Percentiles rank a stretch among this genome's conserved stretches.
These are phyloP conservation scores for Microthlaspi erraticum DNA, from an alignment of 345 rosid species.

Conservation along the genomic window DNA sequence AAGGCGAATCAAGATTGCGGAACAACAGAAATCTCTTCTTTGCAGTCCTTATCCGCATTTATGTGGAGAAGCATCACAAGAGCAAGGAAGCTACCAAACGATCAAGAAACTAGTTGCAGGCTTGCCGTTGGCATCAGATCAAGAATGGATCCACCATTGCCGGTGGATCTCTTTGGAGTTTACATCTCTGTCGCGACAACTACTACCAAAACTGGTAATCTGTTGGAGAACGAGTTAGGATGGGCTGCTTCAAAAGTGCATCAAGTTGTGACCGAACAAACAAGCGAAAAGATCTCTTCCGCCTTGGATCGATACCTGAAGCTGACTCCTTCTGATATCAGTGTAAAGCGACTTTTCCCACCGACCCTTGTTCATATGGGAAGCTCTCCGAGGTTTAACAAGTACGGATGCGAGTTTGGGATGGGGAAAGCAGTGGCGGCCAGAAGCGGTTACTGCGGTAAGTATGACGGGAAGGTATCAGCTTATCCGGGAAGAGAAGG, in stretches of 20 bases:
- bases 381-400: slow-evolving; percentile 82
- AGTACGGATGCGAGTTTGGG: slow-evolving; percentile 74
- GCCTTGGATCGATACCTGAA: slow-evolving; percentile 44
- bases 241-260: slow-evolving; percentile 73
- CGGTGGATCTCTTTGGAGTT: slow-evolving; percentile 61
- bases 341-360: slow-evolving; percentile 23
- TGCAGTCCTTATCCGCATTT: slow-evolving; percentile 62
- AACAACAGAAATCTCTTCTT: slow-evolving; percentile 63
- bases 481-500: slow-evolving; percentile 72
- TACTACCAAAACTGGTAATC: slow-evolving; percentile 44
- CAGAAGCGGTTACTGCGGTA: slow-evolving; percentile 69
- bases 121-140: slow-evolving; percentile 53
- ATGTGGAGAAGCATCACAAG: slow-evolving; percentile 67
- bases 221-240: slow-evolving; percentile 57
- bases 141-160: slow-evolving; percentile 59
- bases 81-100: slow-evolving; percentile 46
- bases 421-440: slow-evolving; percentile 71
- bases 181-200: slow-evolving; percentile 44
- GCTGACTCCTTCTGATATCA: slow-evolving; percentile 34
- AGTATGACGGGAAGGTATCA: slow-evolving; percentile 68
- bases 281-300: slow-evolving; percentile 38
- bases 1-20: slow-evolving; percentile 61
- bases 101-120: slow-evolving; percentile 54
- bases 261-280: slow-evolving; percentile 53
- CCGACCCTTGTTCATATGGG: slow-evolving; percentile 61